Evolutionary conservation across 2,329 filamentous ascomycete genomes (phyloP).

Genomic region (Penicillium expansum): DNA sequence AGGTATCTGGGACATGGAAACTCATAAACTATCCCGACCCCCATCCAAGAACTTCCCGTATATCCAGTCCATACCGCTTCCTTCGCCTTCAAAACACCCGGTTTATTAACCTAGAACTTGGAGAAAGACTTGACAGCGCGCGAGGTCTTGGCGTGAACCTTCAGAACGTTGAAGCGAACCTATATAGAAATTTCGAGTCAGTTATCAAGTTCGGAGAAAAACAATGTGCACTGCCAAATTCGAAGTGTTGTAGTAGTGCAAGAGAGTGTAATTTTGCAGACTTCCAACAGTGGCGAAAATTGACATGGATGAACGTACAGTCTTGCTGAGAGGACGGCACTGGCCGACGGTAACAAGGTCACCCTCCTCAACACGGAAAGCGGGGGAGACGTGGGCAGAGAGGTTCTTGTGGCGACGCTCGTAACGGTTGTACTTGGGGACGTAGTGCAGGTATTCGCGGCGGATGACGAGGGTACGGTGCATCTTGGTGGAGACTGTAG

Average conservation of each 20-base stretch:
- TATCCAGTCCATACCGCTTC: constrained; percentile 41
- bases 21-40: constrained; percentile 42
- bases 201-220: constrained; percentile 1
- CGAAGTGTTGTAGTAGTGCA: not conserved
- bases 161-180: constrained; percentile 99
- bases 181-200: constrained; percentile 40
- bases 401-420: constrained; percentile 99
- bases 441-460: constrained; percentile 99
- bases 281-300: not conserved
- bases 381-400: constrained; percentile 95
- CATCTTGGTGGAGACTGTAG: constrained; percentile 94
- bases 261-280: not conserved
- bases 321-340: constrained; percentile 99
- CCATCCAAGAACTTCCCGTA: constrained; percentile 35
- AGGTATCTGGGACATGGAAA: constrained; percentile 43
- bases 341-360: constrained; percentile 99
- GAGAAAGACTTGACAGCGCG: constrained; percentile 85
- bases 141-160: constrained; percentile 69
- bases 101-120: constrained; percentile 76
- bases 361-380: constrained; percentile 99
- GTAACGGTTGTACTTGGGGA: constrained; percentile 99
- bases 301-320: constrained; percentile 63
- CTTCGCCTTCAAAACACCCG: constrained; percentile 36
- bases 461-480: constrained; percentile 99
- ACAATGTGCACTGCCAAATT: not conserved